Percentiles rank a stretch among this genome's conserved stretches.
phyloP scores from a whole-genome alignment of 2,329 filamentous ascomycete species.

The Coleophoma cylindrospora region DNA sequence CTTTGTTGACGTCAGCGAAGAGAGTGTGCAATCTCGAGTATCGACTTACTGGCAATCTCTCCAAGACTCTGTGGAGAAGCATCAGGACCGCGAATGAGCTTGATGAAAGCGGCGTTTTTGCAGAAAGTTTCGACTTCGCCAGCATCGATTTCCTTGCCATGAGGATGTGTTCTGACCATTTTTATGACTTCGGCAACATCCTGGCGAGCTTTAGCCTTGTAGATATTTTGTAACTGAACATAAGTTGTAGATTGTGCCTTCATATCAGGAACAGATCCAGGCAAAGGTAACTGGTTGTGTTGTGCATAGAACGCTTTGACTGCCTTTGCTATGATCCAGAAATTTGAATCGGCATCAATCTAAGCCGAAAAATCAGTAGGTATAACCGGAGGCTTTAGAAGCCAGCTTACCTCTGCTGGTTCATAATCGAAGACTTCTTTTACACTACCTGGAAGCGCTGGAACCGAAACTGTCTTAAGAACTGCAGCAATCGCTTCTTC shows the following conservation, averaged over 20 bases:
- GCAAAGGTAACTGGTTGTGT: slow-evolving; percentile 72
- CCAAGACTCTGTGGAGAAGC: slow-evolving; percentile 12
- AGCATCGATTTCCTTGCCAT: slow-evolving; percentile 52
- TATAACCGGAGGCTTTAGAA: slow-evolving; percentile 20
- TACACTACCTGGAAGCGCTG: slow-evolving; percentile 63
- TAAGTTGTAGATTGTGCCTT: slow-evolving; percentile 91
- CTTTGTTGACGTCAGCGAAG: slow-evolving; percentile 33
- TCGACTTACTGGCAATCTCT: slow-evolving; percentile 19
- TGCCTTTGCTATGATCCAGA: slow-evolving; percentile 86
- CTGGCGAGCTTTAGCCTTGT: slow-evolving; percentile 79
- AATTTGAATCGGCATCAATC: slow-evolving; percentile 53
- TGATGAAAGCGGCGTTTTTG: slow-evolving; percentile 91
- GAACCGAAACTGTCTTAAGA: slow-evolving; percentile 74
- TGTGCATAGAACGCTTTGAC: slow-evolving; percentile 71
- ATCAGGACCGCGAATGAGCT: slow-evolving; percentile 59
- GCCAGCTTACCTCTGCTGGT: slow-evolving; percentile 45
- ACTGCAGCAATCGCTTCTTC: slow-evolving; percentile 87
- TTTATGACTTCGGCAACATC: slow-evolving; percentile 73
- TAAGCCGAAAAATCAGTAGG: slow-evolving; percentile 8
- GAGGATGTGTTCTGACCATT: slow-evolving; percentile 48
- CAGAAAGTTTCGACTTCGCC: slow-evolving; percentile 87
- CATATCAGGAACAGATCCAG: slow-evolving; percentile 92
- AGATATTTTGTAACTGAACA: slow-evolving; percentile 84
- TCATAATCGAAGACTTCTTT: slow-evolving; percentile 74
- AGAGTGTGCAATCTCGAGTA: not conserved